Evolutionary conservation across 2,329 filamentous ascomycete species (phyloP).

Genomic region (Celoporthe dispersa): DNA sequence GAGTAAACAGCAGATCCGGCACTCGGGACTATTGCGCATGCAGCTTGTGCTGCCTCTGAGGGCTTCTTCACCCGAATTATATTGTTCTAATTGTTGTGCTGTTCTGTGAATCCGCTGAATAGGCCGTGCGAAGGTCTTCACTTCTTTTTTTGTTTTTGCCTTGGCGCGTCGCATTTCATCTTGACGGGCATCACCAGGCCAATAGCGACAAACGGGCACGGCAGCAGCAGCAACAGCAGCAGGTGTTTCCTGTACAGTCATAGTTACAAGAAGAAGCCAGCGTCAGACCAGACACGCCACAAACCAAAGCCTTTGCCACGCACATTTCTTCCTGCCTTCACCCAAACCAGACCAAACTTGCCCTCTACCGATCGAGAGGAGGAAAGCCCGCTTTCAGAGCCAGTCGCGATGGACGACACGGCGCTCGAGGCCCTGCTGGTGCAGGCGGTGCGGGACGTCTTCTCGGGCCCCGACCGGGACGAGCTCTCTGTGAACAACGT

Average conservation of each 20-base stretch:
- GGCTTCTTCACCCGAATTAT: background rate
- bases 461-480: slow-evolving; percentile 47
- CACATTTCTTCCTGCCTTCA: background rate
- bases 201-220: no score
- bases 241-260: no score
- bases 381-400: background rate
- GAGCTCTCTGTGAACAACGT: slow-evolving; percentile 61
- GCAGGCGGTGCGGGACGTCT: slow-evolving; percentile 52
- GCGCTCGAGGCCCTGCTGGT: slow-evolving; percentile 52
- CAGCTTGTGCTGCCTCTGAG: background rate
- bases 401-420: slow-evolving; percentile 30
- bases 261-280: no score
- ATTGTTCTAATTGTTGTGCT: background rate
- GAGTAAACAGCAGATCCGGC: background rate
- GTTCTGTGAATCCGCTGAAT: no score
- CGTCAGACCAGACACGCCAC: no score
- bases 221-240: no score
- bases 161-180: no score
- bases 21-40: no score
- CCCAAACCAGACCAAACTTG: background rate
- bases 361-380: background rate
- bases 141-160: background rate
- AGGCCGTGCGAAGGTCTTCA: background rate
- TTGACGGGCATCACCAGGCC: no score
- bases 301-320: no score